Conservation (phyloP, 108 stramenopile species). For the Cylindrotheca closterium region DNA sequence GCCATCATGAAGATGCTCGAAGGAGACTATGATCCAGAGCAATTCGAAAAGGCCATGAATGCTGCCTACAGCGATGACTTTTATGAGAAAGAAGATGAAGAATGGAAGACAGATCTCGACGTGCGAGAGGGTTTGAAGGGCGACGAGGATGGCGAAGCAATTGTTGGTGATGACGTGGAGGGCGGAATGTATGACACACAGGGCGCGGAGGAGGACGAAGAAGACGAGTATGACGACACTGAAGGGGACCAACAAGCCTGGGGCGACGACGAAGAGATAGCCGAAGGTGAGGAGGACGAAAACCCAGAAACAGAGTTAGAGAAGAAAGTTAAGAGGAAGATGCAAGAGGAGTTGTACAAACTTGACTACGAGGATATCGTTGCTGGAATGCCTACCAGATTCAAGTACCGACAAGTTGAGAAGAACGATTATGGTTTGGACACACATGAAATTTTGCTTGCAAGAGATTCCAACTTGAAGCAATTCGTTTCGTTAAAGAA, state of each 20-base stretch:
- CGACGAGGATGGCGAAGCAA: slow-evolving; percentile 54
- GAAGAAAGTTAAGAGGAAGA: slow-evolving; percentile 66
- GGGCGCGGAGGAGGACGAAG: slow-evolving; percentile 42
- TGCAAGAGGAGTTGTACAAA: slow-evolving; percentile 94
- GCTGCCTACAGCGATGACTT: slow-evolving; percentile 93
- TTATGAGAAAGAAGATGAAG: slow-evolving; percentile 85
- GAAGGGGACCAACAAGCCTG: slow-evolving; percentile 32
- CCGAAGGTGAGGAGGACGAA: slow-evolving; percentile 56
- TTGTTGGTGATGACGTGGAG: slow-evolving; percentile 59
- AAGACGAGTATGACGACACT: slow-evolving; percentile 37
- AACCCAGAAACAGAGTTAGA: slow-evolving; percentile 58
- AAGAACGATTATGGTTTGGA: slow-evolving; percentile 90
- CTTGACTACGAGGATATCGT: slow-evolving; percentile 99
- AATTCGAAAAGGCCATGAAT: slow-evolving; percentile 86
- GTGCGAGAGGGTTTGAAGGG: slow-evolving; percentile 58
- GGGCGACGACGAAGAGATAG: slow-evolving; percentile 50
- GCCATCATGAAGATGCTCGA: slow-evolving; percentile 86
- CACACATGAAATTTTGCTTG: slow-evolving; percentile 92
- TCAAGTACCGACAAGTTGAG: slow-evolving; percentile 95
- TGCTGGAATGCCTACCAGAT: slow-evolving; percentile 94
- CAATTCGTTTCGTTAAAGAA: slow-evolving; percentile 96
- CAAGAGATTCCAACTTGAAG: slow-evolving; percentile 90
- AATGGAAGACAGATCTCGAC: slow-evolving; percentile 79
- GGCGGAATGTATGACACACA: slow-evolving; percentile 67
- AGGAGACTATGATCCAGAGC: slow-evolving; percentile 95